These are phyloP conservation scores for Luffa aegyptiaca DNA, from an alignment of 306 rosid genomes.

Conservation along the genomic window DNA sequence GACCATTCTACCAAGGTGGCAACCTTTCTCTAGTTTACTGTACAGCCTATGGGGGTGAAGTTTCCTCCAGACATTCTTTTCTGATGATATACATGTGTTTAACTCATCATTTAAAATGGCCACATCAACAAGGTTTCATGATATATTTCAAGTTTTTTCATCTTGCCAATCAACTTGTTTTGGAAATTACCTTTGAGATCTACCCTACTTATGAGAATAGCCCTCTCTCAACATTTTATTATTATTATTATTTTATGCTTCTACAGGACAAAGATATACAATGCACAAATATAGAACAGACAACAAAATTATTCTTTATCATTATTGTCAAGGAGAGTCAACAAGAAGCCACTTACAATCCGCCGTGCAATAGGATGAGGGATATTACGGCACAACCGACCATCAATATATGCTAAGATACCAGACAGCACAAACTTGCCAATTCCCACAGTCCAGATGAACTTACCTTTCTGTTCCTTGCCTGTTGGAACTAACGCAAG, in stretches of 20 bases:
- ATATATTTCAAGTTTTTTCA: background rate
- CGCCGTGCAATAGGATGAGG: slow-evolving; percentile 79
- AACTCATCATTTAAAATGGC: background rate
- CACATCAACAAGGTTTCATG: background rate
- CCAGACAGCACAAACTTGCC: slow-evolving; percentile 72
- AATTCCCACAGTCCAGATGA: slow-evolving; percentile 55
- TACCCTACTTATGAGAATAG: background rate
- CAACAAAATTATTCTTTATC: slow-evolving; percentile 22
- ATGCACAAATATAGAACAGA: background rate
- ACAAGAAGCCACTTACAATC: slow-evolving; percentile 77
- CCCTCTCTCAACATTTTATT: background rate
- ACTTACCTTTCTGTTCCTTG: slow-evolving; percentile 17
- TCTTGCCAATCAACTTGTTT: background rate
- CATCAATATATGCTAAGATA: slow-evolving; percentile 79
- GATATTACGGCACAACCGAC: slow-evolving; percentile 76
- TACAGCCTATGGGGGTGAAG: background rate
- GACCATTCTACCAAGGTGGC: background rate
- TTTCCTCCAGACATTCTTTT: background rate
- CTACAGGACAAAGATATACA: background rate
- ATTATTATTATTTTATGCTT: background rate
- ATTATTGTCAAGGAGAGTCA: slow-evolving; percentile 59
- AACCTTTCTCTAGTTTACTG: background rate
- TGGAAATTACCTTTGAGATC: background rate
- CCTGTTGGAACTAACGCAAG: slow-evolving; percentile 16
- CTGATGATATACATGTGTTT: background rate